Evolutionary conservation across 2,329 filamentous ascomycete species (phyloP).

Genomic region (Parasarocladium wereldwijsianum): DNA sequence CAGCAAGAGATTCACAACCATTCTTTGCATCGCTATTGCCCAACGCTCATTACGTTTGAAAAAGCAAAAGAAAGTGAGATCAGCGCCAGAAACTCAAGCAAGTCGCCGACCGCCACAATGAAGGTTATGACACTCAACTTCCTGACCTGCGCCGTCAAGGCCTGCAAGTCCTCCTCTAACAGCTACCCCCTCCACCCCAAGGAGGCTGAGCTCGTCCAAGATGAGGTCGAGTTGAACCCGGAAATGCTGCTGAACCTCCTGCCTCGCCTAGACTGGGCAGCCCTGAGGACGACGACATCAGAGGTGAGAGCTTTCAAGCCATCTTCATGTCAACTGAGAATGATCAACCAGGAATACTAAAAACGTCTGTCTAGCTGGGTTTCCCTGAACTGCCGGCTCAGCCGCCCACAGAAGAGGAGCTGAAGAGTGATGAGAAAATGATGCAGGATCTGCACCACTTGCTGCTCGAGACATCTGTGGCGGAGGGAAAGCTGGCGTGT

Average conservation of each 20-base stretch:
- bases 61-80: too few relatives aligned
- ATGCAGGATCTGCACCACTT: slow-evolving; percentile 67
- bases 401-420: slow-evolving; percentile 46
- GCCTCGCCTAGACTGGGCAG: slow-evolving; percentile 77
- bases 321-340: background rate
- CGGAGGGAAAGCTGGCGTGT: slow-evolving; percentile 79
- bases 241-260: slow-evolving; percentile 74
- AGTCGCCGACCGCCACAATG: slow-evolving; percentile 36
- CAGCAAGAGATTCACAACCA: too few relatives aligned
- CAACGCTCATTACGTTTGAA: too few relatives aligned
- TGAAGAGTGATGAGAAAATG: slow-evolving; percentile 51
- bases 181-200: slow-evolving; percentile 87
- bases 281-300: slow-evolving; percentile 56
- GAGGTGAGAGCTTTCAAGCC: slow-evolving; percentile 42
- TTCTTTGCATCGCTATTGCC: too few relatives aligned
- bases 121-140: slow-evolving; percentile 95
- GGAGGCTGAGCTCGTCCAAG: slow-evolving; percentile 80
- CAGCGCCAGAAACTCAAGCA: slow-evolving; percentile 1
- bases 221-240: slow-evolving; percentile 70
- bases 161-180: slow-evolving; percentile 67
- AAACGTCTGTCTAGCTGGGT: slow-evolving; percentile 44
- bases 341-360: background rate
- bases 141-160: slow-evolving; percentile 87
- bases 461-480: slow-evolving; percentile 78
- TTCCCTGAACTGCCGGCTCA: slow-evolving; percentile 58